Evolutionary conservation across 805 yeast species (phyloP).

Genomic region (Suhomyces vadensis): DNA sequence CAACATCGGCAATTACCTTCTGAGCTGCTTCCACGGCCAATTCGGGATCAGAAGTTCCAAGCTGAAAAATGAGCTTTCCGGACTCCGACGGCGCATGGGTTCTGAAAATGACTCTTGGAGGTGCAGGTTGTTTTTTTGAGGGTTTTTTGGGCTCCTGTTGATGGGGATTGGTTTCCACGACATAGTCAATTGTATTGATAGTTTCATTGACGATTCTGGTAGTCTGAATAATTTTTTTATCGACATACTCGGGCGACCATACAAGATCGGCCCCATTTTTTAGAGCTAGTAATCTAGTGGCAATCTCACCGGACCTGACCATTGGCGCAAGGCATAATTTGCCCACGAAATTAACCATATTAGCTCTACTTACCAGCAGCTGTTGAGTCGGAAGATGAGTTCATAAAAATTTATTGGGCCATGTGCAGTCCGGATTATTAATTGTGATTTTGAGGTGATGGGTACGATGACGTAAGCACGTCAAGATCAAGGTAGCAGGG

Average conservation of each 20-base stretch:
- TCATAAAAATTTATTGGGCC: too few relatives aligned
- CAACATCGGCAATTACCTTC: conserved; percentile 80
- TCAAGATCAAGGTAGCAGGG: too few relatives aligned
- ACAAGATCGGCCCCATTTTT: conserved; percentile 90
- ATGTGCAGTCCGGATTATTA: too few relatives aligned
- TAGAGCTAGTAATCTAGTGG: conserved; percentile 78
- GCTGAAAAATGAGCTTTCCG: conserved; percentile 77
- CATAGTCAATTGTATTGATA: conserved; percentile 62
- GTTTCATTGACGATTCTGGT: conserved; percentile 58
- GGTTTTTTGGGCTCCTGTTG: conserved; percentile 23
- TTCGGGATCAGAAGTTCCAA: conserved; percentile 84
- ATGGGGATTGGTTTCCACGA: conserved; percentile 32
- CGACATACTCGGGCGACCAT: conserved; percentile 93
- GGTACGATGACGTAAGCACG: too few relatives aligned
- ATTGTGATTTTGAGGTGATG: too few relatives aligned
- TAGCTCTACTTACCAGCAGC: neutral
- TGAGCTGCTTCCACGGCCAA: conserved; percentile 88
- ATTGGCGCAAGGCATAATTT: conserved; percentile 90
- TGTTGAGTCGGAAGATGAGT: conserved; percentile 1
- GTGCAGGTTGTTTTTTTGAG: conserved; percentile 38
- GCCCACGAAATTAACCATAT: conserved; percentile 69
- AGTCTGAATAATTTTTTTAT: conserved; percentile 75
- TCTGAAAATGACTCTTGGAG: conserved; percentile 65
- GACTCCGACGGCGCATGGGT: conserved; percentile 64
- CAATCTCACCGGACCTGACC: conserved; percentile 96